Evolutionary conservation across 352 stramenopile species (phyloP).

Genomic region (Phytophthora sp.): DNA sequence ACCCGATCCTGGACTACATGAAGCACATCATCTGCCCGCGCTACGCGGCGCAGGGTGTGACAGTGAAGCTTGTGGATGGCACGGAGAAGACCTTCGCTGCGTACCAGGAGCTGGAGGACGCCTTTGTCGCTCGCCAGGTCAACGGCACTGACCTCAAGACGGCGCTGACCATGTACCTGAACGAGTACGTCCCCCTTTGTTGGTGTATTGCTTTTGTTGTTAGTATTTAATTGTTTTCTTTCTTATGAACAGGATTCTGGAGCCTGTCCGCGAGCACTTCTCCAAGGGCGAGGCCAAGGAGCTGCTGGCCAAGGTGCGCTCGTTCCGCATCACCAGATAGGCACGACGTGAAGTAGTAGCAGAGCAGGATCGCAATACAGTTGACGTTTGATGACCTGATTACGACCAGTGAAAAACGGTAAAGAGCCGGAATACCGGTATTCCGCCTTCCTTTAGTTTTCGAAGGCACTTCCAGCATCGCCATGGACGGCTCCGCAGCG

Average conservation of each 20-base stretch:
- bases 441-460: not conserved
- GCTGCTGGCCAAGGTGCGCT: conserved; percentile 95
- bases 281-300: conserved; percentile 94
- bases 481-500: conserved; percentile 3
- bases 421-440: conserved; percentile 15
- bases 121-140: conserved; percentile 91
- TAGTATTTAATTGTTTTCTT: conserved; percentile 18
- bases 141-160: conserved; percentile 95
- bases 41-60: conserved; percentile 55
- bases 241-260: conserved; percentile 81
- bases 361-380: conserved; percentile 9
- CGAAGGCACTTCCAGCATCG: not conserved
- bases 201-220: not conserved
- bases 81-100: conserved; percentile 84
- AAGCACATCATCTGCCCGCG: conserved; percentile 97
- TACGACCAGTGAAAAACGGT: conserved; percentile 12
- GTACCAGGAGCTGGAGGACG: conserved; percentile 91
- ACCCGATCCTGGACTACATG: conserved; percentile 98
- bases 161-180: conserved; percentile 90
- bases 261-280: conserved; percentile 98
- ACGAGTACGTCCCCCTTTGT: conserved; percentile 71
- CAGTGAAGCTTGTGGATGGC: conserved; percentile 54
- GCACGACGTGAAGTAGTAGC: conserved; percentile 3
- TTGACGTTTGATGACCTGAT: conserved; percentile 20
- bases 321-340: conserved; percentile 96